A percentile compares a stretch with the other conserved stretches of the same genome.
Conservation (phyloP, 2,329 filamentous ascomycete genomes). For the Fusarium chuoi region DNA sequence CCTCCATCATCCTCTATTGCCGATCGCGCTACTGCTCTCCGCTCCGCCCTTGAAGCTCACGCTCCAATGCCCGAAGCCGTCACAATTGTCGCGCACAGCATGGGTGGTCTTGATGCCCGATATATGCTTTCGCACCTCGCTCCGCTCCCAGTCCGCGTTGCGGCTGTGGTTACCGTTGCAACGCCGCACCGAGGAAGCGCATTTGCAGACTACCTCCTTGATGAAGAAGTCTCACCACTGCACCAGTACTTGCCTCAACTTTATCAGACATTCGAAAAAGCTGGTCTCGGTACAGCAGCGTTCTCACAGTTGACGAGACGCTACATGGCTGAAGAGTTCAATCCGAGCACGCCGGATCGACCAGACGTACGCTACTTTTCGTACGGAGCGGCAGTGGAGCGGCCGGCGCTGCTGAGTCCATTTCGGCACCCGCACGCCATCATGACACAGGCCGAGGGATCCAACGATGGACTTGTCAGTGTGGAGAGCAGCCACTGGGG, state of each 20-base stretch:
- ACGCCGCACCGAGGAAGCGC: slow-evolving; percentile 66
- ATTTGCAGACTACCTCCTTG: slow-evolving; percentile 65
- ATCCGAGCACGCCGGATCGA: slow-evolving; percentile 65
- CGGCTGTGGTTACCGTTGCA: slow-evolving; percentile 64
- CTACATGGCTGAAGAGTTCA: slow-evolving; percentile 70
- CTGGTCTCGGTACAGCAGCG: slow-evolving; percentile 67
- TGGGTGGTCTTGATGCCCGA: slow-evolving; percentile 73
- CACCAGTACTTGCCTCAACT: slow-evolving; percentile 63
- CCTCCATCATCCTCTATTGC: slow-evolving; percentile 71
- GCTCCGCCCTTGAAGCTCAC: slow-evolving; percentile 60
- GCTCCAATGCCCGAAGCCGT: slow-evolving; percentile 61
- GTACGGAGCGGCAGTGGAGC: slow-evolving; percentile 64
- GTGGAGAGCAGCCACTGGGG: slow-evolving; percentile 71
- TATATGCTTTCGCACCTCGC: slow-evolving; percentile 71
- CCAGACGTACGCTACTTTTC: slow-evolving; percentile 68
- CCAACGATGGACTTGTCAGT: slow-evolving; percentile 76
- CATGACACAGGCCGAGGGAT: slow-evolving; percentile 62
- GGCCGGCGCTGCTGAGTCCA: slow-evolving; percentile 70
- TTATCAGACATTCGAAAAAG: slow-evolving; percentile 61
- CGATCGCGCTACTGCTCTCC: slow-evolving; percentile 67
- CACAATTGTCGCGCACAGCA: slow-evolving; percentile 79
- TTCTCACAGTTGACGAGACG: slow-evolving; percentile 69
- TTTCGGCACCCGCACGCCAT: slow-evolving; percentile 65
- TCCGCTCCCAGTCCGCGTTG: slow-evolving; percentile 58
- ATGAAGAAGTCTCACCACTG: slow-evolving; percentile 52